Base-by-base conservation (phyloP, 2,329 filamentous ascomycete species). In the Camptophora hylomeconis region DNA sequence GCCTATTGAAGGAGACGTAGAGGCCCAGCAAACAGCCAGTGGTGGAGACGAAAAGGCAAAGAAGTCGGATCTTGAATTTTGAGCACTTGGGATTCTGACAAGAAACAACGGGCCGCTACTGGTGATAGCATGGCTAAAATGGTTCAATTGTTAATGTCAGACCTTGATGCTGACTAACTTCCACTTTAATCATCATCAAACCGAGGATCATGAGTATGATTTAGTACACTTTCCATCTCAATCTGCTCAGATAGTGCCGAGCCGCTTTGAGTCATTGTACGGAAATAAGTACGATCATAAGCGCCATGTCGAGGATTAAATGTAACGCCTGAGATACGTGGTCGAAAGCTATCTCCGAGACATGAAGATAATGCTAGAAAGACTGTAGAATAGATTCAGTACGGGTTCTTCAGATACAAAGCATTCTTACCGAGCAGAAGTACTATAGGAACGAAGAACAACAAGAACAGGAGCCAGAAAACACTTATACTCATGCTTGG, bases 31-130 rank as follows among this genome's bases (percentile, higher is more conserved):
- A 34, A 60, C 56, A 8, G 54, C 55, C 33, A 52, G 45, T 22
- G 37, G 48, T 37, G n/a, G n/a, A n/a, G 48, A 48, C 27, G 55
- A 53, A 37, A 67, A 67, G 40, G 63, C 66, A 3, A 67, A 64
- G 28, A 82, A 81, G 44, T 63, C 65, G 32, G 74, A 79, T 40
- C 67, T 92, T 27, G 80, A 89, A 28, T 92, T 92, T 46, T 83
- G 48, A 65, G 33, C 4, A 15, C 18, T 8, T 11, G 14, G 18
- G 23, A n/a, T n/a, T n/a, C n/a, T n/a, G n/a, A n/a, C n/a, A n/a
- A n/a, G n/a, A n/a, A n/a, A n/a, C n/a, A n/a, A n/a, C n/a, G n/a
- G n/a, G n/a, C n/a, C n/a, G n/a, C n/a, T n/a, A n/a, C n/a, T n/a
- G n/a, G n/a, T n/a, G n/a, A n/a, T n/a, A n/a, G n/a, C n/a, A n/a